Evolutionary conservation across 2,329 filamentous ascomycete genomes (phyloP).

Genomic region (Aspergillus vadensis): DNA sequence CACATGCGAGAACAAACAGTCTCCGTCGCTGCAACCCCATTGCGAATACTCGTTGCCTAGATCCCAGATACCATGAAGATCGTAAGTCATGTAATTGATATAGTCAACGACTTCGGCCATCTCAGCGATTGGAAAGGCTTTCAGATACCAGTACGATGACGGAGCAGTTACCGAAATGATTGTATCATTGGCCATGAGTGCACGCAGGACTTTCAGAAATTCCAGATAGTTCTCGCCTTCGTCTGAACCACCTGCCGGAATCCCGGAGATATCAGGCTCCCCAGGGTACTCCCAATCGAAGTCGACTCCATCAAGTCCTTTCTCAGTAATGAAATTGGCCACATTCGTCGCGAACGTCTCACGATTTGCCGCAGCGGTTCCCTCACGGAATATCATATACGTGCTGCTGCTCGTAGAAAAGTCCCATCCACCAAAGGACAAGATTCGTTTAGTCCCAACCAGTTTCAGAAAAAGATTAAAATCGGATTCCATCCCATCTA

Average conservation of each 20-base stretch:
- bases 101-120: conserved; percentile 36
- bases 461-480: background rate
- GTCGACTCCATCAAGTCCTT: conserved; percentile 18
- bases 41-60: conserved; percentile 22
- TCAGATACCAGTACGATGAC: conserved; percentile 38
- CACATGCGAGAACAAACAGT: conserved; percentile 41
- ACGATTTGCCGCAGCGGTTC: conserved; percentile 29
- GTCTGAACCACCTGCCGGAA: conserved; percentile 29
- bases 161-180: conserved; percentile 31
- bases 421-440: conserved; percentile 51
- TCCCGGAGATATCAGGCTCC: conserved; percentile 39
- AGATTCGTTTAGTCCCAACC: conserved; percentile 35
- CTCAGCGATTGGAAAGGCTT: conserved; percentile 32
- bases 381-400: conserved; percentile 43
- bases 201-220: conserved; percentile 29
- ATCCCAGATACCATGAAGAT: conserved; percentile 37
- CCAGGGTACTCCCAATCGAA: conserved; percentile 21
- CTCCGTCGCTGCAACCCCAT: conserved; percentile 26
- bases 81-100: conserved; percentile 46
- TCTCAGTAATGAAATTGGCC: conserved; percentile 22
- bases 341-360: conserved; percentile 38
- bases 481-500: conserved; percentile 28
- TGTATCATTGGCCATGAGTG: conserved; percentile 13
- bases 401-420: conserved; percentile 43
- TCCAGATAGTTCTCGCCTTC: conserved; percentile 39